phyloP scores from a whole-genome alignment of 192 early-diverging fungal species.

The Mortierella claussenii region DNA sequence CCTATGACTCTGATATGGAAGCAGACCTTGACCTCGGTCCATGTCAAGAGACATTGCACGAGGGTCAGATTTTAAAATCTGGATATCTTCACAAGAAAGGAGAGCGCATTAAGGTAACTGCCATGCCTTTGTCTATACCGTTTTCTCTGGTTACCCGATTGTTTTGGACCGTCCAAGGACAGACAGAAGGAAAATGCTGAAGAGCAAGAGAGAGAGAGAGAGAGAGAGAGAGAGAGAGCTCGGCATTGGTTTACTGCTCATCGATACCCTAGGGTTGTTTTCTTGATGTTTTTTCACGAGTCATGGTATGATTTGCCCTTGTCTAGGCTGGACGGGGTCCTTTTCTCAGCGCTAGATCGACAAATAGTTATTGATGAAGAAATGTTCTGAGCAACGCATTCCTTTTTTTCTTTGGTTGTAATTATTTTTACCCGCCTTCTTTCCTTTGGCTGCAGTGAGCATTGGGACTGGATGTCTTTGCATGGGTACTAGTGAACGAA shows the following conservation, averaged over 20 bases:
- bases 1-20: slow-evolving; percentile 57
- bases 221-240: neutral
- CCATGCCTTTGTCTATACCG: no score
- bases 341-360: neutral
- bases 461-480: no score
- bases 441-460: no score
- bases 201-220: neutral
- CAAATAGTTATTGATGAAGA: slow-evolving; percentile 3
- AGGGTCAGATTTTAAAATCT: slow-evolving; percentile 63
- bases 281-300: neutral
- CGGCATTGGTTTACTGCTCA: neutral
- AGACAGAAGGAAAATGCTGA: no score
- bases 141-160: no score
- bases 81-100: slow-evolving; percentile 70
- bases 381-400: slow-evolving; percentile 7
- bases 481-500: no score
- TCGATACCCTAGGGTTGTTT: neutral
- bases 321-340: neutral
- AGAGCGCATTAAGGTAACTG: slow-evolving; percentile 65
- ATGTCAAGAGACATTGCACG: slow-evolving; percentile 60
- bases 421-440: slow-evolving; percentile 16
- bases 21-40: slow-evolving; percentile 56
- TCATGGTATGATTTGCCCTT: neutral
- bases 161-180: no score
- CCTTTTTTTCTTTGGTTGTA: slow-evolving; percentile 1